A percentile compares a stretch with the other conserved stretches of the same genome.
Conservation (phyloP, 148 eudicot genomes). For the Vaccinium myrtillus region DNA sequence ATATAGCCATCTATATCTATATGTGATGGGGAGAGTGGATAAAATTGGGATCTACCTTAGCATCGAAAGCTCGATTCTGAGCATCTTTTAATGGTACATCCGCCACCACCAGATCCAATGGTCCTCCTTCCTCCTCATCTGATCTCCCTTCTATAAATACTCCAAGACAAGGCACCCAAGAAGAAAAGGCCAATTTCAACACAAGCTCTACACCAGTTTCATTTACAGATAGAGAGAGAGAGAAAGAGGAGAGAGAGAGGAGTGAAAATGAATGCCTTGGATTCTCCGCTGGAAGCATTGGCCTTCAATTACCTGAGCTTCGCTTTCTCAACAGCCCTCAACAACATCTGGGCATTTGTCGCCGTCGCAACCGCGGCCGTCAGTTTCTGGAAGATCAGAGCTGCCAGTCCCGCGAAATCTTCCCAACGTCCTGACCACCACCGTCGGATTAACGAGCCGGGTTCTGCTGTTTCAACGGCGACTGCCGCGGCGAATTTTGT, state of each 20-base stretch:
- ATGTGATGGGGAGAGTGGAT: background rate
- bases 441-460: background rate
- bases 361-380: constrained; percentile 51
- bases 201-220: background rate
- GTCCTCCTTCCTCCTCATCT: constrained; percentile 6
- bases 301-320: constrained; percentile 28
- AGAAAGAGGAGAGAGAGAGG: background rate
- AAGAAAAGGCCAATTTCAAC: too few relatives aligned
- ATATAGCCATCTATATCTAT: too few relatives aligned
- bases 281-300: constrained; percentile 38
- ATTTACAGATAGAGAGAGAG: background rate
- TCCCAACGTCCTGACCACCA: background rate
- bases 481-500: background rate
- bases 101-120: constrained; percentile 7
- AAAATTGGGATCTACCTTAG: background rate
- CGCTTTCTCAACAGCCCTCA: constrained; percentile 29
- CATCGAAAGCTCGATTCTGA: background rate
- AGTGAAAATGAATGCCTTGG: constrained; percentile 26
- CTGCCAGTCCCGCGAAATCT: background rate
- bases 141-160: background rate
- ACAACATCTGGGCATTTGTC: constrained; percentile 51
- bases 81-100: constrained; percentile 23
- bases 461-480: background rate
- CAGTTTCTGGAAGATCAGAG: constrained; percentile 38
- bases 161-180: too few relatives aligned